phyloP scores from a whole-genome alignment of 2,329 filamentous ascomycete species.

The Epichloe scottii region DNA sequence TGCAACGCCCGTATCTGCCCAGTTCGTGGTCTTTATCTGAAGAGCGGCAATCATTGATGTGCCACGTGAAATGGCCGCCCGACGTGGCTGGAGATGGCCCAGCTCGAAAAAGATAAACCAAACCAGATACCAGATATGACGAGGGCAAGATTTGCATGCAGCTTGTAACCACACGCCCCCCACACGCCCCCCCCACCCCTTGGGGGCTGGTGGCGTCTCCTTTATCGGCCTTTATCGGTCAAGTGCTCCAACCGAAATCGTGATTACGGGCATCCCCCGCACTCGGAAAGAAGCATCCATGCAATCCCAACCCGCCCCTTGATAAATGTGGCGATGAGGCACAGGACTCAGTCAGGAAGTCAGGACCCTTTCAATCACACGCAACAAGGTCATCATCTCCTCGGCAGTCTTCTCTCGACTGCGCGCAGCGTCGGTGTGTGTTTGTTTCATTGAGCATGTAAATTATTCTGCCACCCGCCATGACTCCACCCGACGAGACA shows the following conservation, averaged over 20 bases:
- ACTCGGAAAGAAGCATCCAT: neutral
- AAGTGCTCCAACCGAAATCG: neutral
- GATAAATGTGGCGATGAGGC: conserved; percentile 2
- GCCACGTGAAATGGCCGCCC: neutral
- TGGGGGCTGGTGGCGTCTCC: conserved; percentile 1
- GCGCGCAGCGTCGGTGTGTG: neutral
- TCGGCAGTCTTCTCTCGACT: neutral
- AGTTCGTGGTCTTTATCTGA: too few relatives aligned
- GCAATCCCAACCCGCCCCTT: neutral
- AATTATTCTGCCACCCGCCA: conserved; percentile 9
- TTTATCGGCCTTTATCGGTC: conserved; percentile 7
- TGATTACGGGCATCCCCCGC: conserved; percentile 2
- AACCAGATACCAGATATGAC: neutral
- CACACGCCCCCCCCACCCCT: too few relatives aligned
- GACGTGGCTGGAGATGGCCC: neutral
- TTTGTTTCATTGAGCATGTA: neutral
- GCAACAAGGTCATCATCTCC: neutral
- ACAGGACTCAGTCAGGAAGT: neutral
- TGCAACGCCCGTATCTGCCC: too few relatives aligned
- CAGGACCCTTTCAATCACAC: neutral
- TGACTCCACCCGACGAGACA: conserved; percentile 21
- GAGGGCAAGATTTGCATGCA: neutral
- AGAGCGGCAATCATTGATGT: too few relatives aligned
- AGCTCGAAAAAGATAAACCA: neutral
- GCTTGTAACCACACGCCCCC: neutral